Base-by-base conservation (phyloP, 345 rosid species). In the Combretum micranthum region DNA sequence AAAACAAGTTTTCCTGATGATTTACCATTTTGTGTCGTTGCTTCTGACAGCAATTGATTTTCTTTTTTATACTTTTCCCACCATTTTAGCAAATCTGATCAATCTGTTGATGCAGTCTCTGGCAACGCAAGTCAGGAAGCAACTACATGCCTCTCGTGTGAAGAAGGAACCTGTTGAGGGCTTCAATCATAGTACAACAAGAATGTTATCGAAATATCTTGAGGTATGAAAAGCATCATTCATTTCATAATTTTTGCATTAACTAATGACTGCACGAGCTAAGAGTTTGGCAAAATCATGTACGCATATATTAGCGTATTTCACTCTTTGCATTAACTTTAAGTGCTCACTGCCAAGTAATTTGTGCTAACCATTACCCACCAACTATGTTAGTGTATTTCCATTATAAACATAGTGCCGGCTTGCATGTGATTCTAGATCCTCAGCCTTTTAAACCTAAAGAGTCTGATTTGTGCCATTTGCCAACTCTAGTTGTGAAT, bases 91-190 rank as follows among this genome's bases (percentile, higher is more conserved):
- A n/a, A 39, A 6, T 55, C 56, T 64, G 6, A 32, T 67, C 43
- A 17, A 46, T 25, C 19, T 67, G 43, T 23, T 44, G 49, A 53
- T 64, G 71, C 76, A 87, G 88, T 80, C 85, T 55, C 76, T 93
- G 64, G 99, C 97, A 44, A 85, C 94, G 57, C 94, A 80, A 73
- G 96, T 93, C 37, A 78, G 97, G 61, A 85, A 87, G 73, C 97
- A 93, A 55, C 97, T 93, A 60, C 56, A 89, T 68, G 80, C 77
- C 15, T 80, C 96, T 42, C 88, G 96, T 39, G 75, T 81, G 23
- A 80, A 85, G 77, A 73, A 81, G 69, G 77, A 78, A 48, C 69
- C 85, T 1, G 66, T 72, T 3, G 72, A 87, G 68, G 99, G 99
- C 74, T 89, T 93, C 66, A 93, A 93, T 65, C 76, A 67, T 77